Evolutionary conservation across 495 filamentous ascomycete genomes (phyloP), one percentile per base, ranked within the genome.

Genomic region (Delitschia confertaspora): DNA sequence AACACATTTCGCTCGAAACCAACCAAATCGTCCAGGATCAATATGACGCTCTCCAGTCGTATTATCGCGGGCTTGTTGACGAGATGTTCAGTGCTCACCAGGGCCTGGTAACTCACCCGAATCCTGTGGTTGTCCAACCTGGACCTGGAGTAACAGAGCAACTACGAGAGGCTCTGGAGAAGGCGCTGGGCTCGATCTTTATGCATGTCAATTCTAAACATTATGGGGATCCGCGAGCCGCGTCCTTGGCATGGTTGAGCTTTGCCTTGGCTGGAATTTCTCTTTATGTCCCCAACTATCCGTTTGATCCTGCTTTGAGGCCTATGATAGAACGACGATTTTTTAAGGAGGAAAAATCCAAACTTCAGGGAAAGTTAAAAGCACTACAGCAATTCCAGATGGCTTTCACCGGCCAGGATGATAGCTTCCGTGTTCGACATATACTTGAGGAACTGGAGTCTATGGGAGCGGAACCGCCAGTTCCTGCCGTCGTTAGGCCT

Each of bases 251-350:
- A 4, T 87, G 82, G 82, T 26, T 51, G 10, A 22, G 37, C 23
- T 25, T 56, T 14, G 53, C 47, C 9, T 34, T 56, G 22, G 34
- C 47, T 5, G 53, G 53, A 13, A 33, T 99, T 20, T 72, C 74
- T 32, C 71, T 95, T 6, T 96, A 87, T 53, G 79, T 95, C 3
- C 88, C 93, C 0, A 80, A 93, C 58, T 77, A 78, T 56, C 72
- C 82, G 2, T 89, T 83, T 45, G 91, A 99, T 60, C 91, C 91
- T 9, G 85, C 88, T 18, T 67, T 88, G 42, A 73, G 75, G 42
- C 70, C 82, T n/a, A 72, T 80, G 27, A 66, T 96, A 4, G 77
- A 87, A 51, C 71, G 77, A 22, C 70, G 78, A 45, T 71, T 80
- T 13, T 75, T 91, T 45, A 50, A 69, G 2, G 68, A 76, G 38